Conservation (phyloP, 768 basidiomycete species). For the Auriscalpium orientale region DNA sequence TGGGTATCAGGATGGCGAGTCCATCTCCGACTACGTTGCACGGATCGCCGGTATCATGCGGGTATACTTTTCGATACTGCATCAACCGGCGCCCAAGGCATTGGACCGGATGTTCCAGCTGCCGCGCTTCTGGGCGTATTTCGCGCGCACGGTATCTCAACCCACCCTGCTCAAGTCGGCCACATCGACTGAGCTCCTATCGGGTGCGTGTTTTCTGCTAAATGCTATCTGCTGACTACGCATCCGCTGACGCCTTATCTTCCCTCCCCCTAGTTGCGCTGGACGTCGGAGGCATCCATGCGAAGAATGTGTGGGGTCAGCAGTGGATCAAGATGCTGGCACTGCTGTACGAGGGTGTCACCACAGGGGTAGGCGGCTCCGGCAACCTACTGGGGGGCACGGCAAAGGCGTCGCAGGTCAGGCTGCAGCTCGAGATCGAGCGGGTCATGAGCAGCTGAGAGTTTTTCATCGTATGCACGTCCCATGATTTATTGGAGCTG, state of each 20-base stretch:
- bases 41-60: slow-evolving; percentile 77
- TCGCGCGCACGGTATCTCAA: slow-evolving; percentile 53
- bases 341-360: slow-evolving; percentile 58
- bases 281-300: slow-evolving; percentile 60
- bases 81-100: slow-evolving; percentile 29
- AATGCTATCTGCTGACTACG: not conserved
- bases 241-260: slow-evolving; percentile 4
- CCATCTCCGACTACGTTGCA: slow-evolving; percentile 48
- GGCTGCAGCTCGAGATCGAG: slow-evolving; percentile 62
- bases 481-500: not conserved
- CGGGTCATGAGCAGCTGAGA: slow-evolving; percentile 35
- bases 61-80: slow-evolving; percentile 74
- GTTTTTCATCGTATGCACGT: not conserved
- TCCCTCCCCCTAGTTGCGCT: slow-evolving; percentile 43
- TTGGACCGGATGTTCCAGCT: slow-evolving; percentile 50
- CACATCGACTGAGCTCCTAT: slow-evolving; percentile 60
- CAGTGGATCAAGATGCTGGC: slow-evolving; percentile 73
- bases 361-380: slow-evolving; percentile 25
- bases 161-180: slow-evolving; percentile 44
- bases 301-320: slow-evolving; percentile 58
- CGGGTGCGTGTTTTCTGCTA: slow-evolving; percentile 38
- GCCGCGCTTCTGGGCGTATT: slow-evolving; percentile 65
- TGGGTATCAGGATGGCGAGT: slow-evolving; percentile 57
- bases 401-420: slow-evolving; percentile 51
- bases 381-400: slow-evolving; percentile 49